Percentiles rank a stretch among this genome's conserved stretches.
Conservation (phyloP, 768 basidiomycete species). For the Calocera cornea region DNA sequence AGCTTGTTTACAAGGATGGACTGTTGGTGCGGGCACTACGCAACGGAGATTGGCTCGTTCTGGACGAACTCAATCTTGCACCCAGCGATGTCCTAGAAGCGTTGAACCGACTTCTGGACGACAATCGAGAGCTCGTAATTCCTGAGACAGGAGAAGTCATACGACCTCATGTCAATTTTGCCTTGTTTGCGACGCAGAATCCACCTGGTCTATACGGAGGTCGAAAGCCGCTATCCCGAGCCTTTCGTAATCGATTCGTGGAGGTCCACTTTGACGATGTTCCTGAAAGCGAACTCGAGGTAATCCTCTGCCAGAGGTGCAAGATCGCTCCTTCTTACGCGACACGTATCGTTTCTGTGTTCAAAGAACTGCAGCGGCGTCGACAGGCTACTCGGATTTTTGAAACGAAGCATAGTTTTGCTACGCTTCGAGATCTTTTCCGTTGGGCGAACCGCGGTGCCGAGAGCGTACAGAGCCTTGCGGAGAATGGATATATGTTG, state of each 20-base stretch:
- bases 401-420: conserved; percentile 94
- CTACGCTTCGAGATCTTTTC: conserved; percentile 91
- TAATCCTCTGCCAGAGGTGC: conserved; percentile 84
- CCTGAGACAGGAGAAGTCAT: conserved; percentile 94
- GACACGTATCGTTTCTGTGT: conserved; percentile 78
- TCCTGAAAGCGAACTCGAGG: conserved; percentile 83
- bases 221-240: conserved; percentile 84
- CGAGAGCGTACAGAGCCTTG: conserved; percentile 78
- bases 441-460: conserved; percentile 92
- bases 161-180: conserved; percentile 85
- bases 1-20: conserved; percentile 88
- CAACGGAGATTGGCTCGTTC: conserved; percentile 90
- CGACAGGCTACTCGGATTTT: conserved; percentile 85
- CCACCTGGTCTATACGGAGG: conserved; percentile 93
- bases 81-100: conserved; percentile 97
- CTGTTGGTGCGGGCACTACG: conserved; percentile 84
- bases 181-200: conserved; percentile 97
- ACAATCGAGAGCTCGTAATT: conserved; percentile 90
- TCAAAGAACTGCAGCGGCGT: conserved; percentile 82
- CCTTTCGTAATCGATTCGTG: conserved; percentile 92
- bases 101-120: conserved; percentile 88
- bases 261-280: conserved; percentile 98
- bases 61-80: conserved; percentile 94
- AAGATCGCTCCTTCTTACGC: conserved; percentile 89
- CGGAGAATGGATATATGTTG: conserved; percentile 94